Base-by-base conservation (phyloP, 371 early-diverging fungal species). In the Lichtheimia hyalospora region DNA sequence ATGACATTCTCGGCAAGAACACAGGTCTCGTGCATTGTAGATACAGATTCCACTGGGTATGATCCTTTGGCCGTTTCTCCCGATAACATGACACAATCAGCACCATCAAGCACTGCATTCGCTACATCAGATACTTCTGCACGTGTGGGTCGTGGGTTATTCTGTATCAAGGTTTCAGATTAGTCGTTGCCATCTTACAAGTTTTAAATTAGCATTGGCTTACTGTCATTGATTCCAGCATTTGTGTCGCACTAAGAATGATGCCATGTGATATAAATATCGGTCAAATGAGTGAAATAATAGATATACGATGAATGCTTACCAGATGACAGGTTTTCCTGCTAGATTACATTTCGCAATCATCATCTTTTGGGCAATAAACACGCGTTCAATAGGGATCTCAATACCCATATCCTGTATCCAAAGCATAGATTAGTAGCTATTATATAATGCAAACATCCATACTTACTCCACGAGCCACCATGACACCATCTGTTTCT, bases 51-150 rank as follows among this genome's bases (percentile, higher is more conserved):
- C 60, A 90, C 71, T 54, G 92, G 90, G 75, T 96, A 93, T 61
- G 62, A 66, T 13, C 90, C 99, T 75, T 93, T 93, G 55, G 99
- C 99, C 3, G 98, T 98, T 81, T 99, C 99, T 61, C 96, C 97
- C 52, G 97, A 96, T 55, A 99, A 83, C 99, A 99, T 99, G 66
- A 99, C 98, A 72, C 96, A 93, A 77, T 97, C 99, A 42, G 96
- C 93, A 52, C 98, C 98, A 75, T 97, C 97, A 60, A 96, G 69
- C 13, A 98, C 90, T 43, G 99, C 99, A 80, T 99, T 97, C 40
- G 99, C 97, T 39, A 99, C 97, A 74, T 99, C 99, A 41, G 93
- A 94, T 13, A 96, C 96, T 73, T 99, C 99, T 52, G 99, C 97
- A 73, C 99, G 92, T 39, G 98, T 99, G n/a, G 99, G 99, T 39